phyloP scores from a whole-genome alignment of 2,329 filamentous ascomycete species.

The Ophiocordyceps australis region DNA sequence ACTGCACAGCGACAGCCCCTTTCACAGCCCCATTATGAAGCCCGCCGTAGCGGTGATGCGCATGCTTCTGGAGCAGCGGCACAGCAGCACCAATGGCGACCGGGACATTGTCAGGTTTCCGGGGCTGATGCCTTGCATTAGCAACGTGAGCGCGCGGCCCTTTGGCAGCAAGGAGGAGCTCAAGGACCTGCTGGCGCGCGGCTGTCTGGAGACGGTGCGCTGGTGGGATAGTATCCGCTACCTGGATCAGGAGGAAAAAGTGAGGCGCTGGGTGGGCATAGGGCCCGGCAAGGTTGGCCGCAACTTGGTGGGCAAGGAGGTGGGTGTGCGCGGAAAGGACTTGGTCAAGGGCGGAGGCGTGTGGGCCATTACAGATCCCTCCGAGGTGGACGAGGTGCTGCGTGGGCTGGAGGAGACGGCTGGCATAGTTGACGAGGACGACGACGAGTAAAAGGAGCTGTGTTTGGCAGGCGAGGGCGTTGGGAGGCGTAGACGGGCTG shows the following conservation, averaged over 20 bases:
- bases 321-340: conserved; percentile 67
- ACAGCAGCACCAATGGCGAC: conserved; percentile 30
- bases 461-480: no score
- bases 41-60: conserved; percentile 64
- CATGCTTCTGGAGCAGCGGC: conserved; percentile 41
- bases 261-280: conserved; percentile 77
- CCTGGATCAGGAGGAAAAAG: conserved; percentile 65
- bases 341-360: conserved; percentile 76
- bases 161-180: conserved; percentile 58
- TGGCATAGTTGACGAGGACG: conserved; percentile 27
- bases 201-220: conserved; percentile 77
- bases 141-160: conserved; percentile 69
- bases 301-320: conserved; percentile 88
- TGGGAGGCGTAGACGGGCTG: no score
- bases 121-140: conserved; percentile 57
- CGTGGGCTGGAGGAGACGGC: conserved; percentile 48
- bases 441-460: no score
- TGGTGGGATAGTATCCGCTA: conserved; percentile 95
- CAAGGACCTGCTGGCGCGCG: conserved; percentile 60
- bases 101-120: conserved; percentile 65
- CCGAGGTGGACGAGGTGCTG: conserved; percentile 53
- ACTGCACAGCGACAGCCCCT: conserved; percentile 74
- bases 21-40: conserved; percentile 83
- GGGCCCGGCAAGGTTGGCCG: conserved; percentile 86
- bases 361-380: conserved; percentile 75